Percentiles rank a stretch among this genome's conserved stretches.
These are phyloP conservation scores for Pulveroboletus frians DNA, from an alignment of 768 basidiomycete genomes.

Conservation along the genomic window DNA sequence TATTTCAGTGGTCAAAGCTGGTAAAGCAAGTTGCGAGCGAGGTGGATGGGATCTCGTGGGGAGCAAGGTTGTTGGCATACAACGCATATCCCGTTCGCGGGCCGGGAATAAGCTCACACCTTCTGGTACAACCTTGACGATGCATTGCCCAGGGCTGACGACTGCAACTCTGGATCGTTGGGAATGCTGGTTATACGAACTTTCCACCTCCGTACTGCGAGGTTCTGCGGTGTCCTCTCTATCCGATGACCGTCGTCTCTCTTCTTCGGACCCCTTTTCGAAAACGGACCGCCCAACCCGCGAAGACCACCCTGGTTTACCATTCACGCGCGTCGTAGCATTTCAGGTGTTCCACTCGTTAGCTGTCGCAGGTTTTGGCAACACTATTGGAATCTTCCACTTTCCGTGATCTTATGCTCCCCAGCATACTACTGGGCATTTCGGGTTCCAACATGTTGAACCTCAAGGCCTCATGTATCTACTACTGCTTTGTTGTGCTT, in stretches of 20 bases:
- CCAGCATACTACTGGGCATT: neutral
- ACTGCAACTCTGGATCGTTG: constrained; percentile 67
- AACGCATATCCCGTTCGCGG: constrained; percentile 53
- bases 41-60: constrained; percentile 70
- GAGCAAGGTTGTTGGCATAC: constrained; percentile 61
- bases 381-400: constrained; percentile 42
- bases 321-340: constrained; percentile 75
- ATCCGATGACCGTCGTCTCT: constrained; percentile 18
- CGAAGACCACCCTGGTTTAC: constrained; percentile 48
- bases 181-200: constrained; percentile 81
- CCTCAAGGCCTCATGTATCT: constrained; percentile 17
- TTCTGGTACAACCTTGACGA: constrained; percentile 9
- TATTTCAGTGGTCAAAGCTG: constrained; percentile 48
- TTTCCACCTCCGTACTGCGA: constrained; percentile 41
- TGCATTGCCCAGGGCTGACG: constrained; percentile 43
- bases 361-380: constrained; percentile 72
- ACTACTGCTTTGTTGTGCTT: constrained; percentile 8
- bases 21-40: constrained; percentile 62
- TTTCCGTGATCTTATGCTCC: constrained; percentile 19
- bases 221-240: constrained; percentile 50
- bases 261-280: constrained; percentile 2
- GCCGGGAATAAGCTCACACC: constrained; percentile 24
- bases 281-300: neutral
- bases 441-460: constrained; percentile 1
- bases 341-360: constrained; percentile 45